These are phyloP conservation scores for Arctium minus DNA, from an alignment of 129 eudicot genomes.

Conservation along the genomic window DNA sequence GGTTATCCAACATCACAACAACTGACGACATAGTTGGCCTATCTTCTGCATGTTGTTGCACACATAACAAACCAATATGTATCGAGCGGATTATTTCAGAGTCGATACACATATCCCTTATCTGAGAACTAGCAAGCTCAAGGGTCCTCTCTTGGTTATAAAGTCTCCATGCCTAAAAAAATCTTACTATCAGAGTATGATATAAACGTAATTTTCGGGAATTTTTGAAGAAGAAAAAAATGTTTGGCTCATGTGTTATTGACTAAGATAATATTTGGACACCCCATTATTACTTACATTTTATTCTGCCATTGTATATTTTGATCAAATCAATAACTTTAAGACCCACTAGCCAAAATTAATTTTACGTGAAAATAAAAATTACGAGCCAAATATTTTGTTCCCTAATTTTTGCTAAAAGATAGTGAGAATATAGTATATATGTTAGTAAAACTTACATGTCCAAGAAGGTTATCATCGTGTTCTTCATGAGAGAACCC, in stretches of 20 bases:
- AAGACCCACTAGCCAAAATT: no score
- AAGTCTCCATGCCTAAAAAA: constrained; percentile 18
- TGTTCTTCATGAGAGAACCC: constrained; percentile 14
- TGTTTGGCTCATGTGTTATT: not conserved
- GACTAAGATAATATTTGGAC: no score
- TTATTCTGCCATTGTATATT: no score
- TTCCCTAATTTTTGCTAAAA: not conserved
- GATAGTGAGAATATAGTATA: not conserved
- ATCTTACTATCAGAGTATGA: not conserved
- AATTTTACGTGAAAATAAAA: not conserved
- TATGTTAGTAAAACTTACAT: constrained; percentile 13
- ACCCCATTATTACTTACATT: no score
- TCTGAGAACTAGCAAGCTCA: constrained; percentile 4
- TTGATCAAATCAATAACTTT: no score
- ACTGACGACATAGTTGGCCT: constrained; percentile 18
- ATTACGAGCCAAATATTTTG: not conserved
- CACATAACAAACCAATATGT: constrained; percentile 7
- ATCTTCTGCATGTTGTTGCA: constrained; percentile 7
- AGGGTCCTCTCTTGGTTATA: constrained; percentile 8
- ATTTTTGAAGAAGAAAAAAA: no score
- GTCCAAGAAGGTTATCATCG: constrained; percentile 20
- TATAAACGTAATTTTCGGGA: not conserved
- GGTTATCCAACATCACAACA: no score
- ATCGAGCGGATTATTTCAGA: constrained; percentile 8
- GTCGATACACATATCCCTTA: not conserved